These are phyloP conservation scores for Lactarius tabidus DNA, from an alignment of 768 basidiomycete species.

Conservation along the genomic window DNA sequence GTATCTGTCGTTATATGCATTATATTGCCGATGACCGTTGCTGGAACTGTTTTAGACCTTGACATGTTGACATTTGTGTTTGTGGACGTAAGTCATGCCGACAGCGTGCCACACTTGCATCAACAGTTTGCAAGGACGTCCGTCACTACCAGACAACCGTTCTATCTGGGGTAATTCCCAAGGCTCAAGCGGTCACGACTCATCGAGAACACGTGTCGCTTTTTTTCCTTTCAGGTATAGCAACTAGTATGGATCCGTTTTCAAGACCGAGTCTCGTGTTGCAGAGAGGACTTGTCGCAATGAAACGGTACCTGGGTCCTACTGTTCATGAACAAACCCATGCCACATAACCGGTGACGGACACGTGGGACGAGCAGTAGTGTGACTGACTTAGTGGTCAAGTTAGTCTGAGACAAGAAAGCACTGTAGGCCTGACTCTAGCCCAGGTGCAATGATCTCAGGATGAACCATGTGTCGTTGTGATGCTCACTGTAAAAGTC, in stretches of 20 bases:
- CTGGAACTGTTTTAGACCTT: neutral
- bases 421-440: too few relatives aligned
- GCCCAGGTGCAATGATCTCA: too few relatives aligned
- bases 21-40: neutral
- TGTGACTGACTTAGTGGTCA: too few relatives aligned
- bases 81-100: neutral
- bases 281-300: neutral
- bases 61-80: neutral
- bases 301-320: neutral
- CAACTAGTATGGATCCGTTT: neutral
- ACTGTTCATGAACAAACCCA: too few relatives aligned
- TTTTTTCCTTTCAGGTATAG: too few relatives aligned
- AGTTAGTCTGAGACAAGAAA: too few relatives aligned
- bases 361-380: too few relatives aligned
- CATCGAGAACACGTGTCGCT: neutral
- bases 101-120: neutral
- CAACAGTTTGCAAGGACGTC: neutral
- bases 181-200: neutral
- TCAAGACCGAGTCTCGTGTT: neutral
- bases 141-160: neutral
- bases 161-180: neutral
- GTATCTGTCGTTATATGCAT: neutral
- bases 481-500: too few relatives aligned
- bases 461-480: too few relatives aligned
- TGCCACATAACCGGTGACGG: too few relatives aligned